A percentile compares a stretch with the other conserved stretches of the same genome.
Conservation (phyloP, 2,329 filamentous ascomycete genomes). For the Harringtonia aguacate region DNA sequence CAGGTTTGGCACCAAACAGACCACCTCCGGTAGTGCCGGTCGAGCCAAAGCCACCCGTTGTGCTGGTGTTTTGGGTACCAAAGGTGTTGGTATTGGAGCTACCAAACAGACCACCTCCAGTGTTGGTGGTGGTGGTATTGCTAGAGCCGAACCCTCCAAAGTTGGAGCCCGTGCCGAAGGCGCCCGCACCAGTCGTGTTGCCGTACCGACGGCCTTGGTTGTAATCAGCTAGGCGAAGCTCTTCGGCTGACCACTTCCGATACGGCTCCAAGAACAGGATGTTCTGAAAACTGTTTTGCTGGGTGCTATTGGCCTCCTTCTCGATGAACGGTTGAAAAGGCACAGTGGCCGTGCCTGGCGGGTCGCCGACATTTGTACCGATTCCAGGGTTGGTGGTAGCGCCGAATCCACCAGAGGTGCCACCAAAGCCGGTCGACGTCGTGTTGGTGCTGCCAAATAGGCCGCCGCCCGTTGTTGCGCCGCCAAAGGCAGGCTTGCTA, state of each 20-base stretch:
- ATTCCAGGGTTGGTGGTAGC: slow-evolving; percentile 37
- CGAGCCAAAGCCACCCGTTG: slow-evolving; percentile 26
- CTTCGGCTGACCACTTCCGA: slow-evolving; percentile 83
- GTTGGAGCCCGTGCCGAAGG: slow-evolving; percentile 57
- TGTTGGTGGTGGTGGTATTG: slow-evolving; percentile 24
- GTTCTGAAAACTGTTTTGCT: slow-evolving; percentile 60
- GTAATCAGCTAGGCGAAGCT: slow-evolving; percentile 78
- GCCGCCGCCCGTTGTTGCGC: slow-evolving; percentile 21
- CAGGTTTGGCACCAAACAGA: slow-evolving; percentile 28
- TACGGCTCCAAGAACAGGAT: slow-evolving; percentile 71
- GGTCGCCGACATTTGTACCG: slow-evolving; percentile 41
- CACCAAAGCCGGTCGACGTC: slow-evolving; percentile 29
- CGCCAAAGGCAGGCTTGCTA: slow-evolving; percentile 33
- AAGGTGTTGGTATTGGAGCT: slow-evolving; percentile 23
- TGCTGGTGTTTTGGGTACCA: slow-evolving; percentile 15
- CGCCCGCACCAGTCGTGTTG: slow-evolving; percentile 72
- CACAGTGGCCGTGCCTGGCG: slow-evolving; percentile 58
- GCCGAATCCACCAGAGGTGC: slow-evolving; percentile 12
- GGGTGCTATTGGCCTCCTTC: slow-evolving; percentile 53
- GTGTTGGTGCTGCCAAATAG: slow-evolving; percentile 34
- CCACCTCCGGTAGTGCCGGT: slow-evolving; percentile 18
- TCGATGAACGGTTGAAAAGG: slow-evolving; percentile 61
- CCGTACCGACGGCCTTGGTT: slow-evolving; percentile 75
- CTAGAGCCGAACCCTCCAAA: slow-evolving; percentile 39
- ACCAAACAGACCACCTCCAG: slow-evolving; percentile 28